Base-by-base conservation (phyloP, 768 basidiomycete species). In the Fibroporia radiculosa region DNA sequence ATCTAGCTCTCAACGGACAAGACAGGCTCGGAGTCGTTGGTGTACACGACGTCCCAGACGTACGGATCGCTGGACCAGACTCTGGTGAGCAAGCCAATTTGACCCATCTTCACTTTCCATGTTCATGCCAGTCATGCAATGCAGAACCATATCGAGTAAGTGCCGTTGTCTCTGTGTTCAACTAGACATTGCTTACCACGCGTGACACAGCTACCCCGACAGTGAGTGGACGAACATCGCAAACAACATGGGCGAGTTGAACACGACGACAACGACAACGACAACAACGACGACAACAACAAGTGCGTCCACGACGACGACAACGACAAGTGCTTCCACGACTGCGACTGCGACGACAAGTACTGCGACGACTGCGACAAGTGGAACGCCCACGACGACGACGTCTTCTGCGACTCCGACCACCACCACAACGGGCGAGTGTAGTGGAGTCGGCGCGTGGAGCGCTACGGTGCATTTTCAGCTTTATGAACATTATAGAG, bases 211-310 rank as follows among this genome's bases (percentile, higher is more conserved):
- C 56, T 84, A 67, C 63, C 82, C 82, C 6, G 66, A 74, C 54
- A 82, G 80, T 63, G 77, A 78, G 54, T 87, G 77, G 75, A 77
- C 78, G 59, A 85, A 85, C 59, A 72, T 85, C 52, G 71, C 72
- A 20, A 73, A 63, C 59, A 81, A 81, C 62, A 82, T 85, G 74
- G 73, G 69, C 18, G 47, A 49, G 40, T 19, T 39, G 19, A 16
- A 49, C 10, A 27, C 52, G 16, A 52, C 52, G 29, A 45, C 51
- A 10, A 36, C 59, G 8, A 47, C 57, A 4, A 50, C 61, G 0
- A 57, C 62, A 20, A 48, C 57, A n/a, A 28, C 53, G 11, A 23
- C 49, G 3, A 36, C 40, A 0, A 23, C 48, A 12, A 20, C 36
- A 13, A 7, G 19, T 11, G 27, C 42, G 4, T 20, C 19, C 19